Percentiles rank a stretch among this genome's conserved stretches.
These are phyloP conservation scores for Pseudomicrostroma phylloplanum DNA, from an alignment of 1,284 basidiomycete genomes.

Conservation along the genomic window DNA sequence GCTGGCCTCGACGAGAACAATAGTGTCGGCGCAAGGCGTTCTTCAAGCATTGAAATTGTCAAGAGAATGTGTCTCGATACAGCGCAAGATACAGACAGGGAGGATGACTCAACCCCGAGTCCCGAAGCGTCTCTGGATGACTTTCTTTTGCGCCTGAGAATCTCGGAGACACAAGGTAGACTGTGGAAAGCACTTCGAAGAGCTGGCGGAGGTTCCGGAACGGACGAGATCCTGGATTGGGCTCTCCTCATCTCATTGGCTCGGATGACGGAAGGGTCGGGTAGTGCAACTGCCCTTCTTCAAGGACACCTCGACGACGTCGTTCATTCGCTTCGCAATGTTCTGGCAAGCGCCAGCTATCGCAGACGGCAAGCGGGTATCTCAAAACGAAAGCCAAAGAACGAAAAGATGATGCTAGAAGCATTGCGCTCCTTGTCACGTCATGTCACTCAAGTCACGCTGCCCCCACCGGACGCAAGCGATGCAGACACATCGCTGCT, in stretches of 20 bases:
- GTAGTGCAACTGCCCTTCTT: not conserved
- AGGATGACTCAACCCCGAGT: not conserved
- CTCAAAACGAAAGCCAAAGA: not conserved
- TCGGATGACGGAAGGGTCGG: not conserved
- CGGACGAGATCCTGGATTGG: slow-evolving; percentile 2
- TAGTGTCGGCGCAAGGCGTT: not conserved
- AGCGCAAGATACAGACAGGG: not conserved
- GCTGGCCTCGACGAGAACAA: not conserved
- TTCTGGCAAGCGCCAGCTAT: not conserved
- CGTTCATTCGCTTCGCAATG: not conserved
- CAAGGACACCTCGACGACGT: not conserved
- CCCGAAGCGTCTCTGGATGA: not conserved
- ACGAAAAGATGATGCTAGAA: not conserved
- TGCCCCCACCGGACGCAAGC: no score
- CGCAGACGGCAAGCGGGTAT: not conserved
- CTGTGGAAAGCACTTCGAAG: not conserved
- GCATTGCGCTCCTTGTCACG: not conserved
- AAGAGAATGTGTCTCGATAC: not conserved
- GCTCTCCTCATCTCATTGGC: not conserved
- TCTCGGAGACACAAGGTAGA: not conserved
- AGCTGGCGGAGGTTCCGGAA: not conserved
- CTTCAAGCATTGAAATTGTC: slow-evolving; percentile 3
- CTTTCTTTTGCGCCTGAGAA: not conserved
- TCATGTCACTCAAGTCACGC: no score
- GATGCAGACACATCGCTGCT: no score